phyloP scores from a whole-genome alignment of 2,329 filamentous ascomycete species.

The Dryadomyces quercivorus region DNA sequence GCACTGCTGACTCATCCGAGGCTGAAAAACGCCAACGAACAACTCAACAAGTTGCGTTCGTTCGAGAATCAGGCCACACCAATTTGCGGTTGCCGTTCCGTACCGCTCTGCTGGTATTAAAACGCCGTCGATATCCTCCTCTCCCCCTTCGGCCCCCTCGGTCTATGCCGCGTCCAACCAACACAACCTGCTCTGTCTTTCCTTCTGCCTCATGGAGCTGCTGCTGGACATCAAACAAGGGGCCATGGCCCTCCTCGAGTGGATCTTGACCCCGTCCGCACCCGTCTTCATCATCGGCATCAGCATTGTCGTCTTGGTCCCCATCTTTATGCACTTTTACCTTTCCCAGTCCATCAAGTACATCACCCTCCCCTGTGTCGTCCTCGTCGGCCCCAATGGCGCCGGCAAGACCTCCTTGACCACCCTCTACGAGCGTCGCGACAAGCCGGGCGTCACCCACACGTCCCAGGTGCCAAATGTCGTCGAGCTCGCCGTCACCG shows the following conservation, averaged over 20 bases:
- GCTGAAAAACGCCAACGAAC: not conserved
- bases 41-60: not conserved
- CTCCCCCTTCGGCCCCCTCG: not conserved
- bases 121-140: not conserved
- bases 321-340: conserved; percentile 64
- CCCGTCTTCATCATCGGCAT: conserved; percentile 55
- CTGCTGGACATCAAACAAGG: not conserved
- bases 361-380: conserved; percentile 59
- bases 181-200: too few species aligned
- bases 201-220: not conserved
- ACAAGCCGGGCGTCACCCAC: conserved; percentile 33
- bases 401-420: conserved; percentile 80
- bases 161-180: not conserved
- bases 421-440: conserved; percentile 56
- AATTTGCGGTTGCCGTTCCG: too few species aligned
- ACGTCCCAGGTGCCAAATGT: conserved; percentile 38
- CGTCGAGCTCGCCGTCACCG: conserved; percentile 43
- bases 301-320: conserved; percentile 58
- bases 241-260: conserved; percentile 29
- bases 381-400: conserved; percentile 70
- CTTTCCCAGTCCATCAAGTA: conserved; percentile 58
- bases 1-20: not conserved
- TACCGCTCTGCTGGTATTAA: too few species aligned
- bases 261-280: conserved; percentile 46
- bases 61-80: not conserved